Evolutionary conservation across 768 basidiomycete species (phyloP).

Genomic region (Russula brevipes): DNA sequence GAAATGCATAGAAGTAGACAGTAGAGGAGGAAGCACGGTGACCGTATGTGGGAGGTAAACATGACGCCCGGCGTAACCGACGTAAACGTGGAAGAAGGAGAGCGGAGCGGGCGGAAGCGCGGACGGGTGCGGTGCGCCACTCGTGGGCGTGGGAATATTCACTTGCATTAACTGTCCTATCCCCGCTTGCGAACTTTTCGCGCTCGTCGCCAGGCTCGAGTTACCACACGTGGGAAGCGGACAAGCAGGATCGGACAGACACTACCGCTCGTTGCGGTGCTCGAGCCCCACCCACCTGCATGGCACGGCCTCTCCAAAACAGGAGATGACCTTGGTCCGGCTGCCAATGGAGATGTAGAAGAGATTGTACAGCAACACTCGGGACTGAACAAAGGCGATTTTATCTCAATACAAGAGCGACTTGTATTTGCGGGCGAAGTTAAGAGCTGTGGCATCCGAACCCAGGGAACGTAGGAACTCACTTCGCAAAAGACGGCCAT

Average conservation of each 20-base stretch:
- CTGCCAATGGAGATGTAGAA: constrained; percentile 53
- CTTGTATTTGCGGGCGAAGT: constrained; percentile 56
- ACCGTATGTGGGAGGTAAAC: constrained; percentile 5
- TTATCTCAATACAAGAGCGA: constrained; percentile 68
- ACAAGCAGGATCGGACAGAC: constrained; percentile 46
- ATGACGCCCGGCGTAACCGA: constrained; percentile 4
- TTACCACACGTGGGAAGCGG: constrained; percentile 75
- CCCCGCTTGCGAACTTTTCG: constrained; percentile 68
- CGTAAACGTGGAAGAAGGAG: constrained; percentile 3
- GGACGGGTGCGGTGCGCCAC: constrained; percentile 26
- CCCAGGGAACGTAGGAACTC: constrained; percentile 60
- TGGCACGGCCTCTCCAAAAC: constrained; percentile 57
- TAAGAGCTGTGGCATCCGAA: constrained; percentile 54
- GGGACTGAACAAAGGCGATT: constrained; percentile 66
- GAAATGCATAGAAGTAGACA: constrained; percentile 40
- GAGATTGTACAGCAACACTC: constrained; percentile 59
- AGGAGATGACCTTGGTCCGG: constrained; percentile 44
- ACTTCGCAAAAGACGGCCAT: constrained; percentile 69
- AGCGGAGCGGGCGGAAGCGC: neutral
- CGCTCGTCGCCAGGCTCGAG: constrained; percentile 78
- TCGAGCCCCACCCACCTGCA: constrained; percentile 44
- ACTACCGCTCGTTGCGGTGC: constrained; percentile 49
- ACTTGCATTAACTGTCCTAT: constrained; percentile 39
- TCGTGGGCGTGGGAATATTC: constrained; percentile 28
- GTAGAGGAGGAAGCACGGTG: constrained; percentile 32